Evolutionary conservation across 2,329 filamentous ascomycete species (phyloP), one percentile per base, ranked within the genome.

Genomic region (Penicillium sp.): DNA sequence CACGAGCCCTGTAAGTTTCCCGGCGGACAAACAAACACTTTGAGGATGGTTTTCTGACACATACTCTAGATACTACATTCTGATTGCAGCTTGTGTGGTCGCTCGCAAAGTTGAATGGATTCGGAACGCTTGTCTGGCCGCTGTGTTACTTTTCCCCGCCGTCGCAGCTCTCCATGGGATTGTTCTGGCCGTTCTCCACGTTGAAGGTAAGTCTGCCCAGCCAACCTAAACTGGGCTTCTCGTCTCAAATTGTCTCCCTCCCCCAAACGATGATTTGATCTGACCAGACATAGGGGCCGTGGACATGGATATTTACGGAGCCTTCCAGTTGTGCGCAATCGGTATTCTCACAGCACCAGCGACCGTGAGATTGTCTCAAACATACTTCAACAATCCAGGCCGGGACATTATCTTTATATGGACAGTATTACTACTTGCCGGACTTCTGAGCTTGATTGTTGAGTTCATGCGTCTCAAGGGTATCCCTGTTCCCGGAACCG

Each of bases 221-320:
- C 32, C 6, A 16, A 2, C 2, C 2, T 7, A 13, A 8, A 14
- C 14, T 6, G n/a, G 39, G 7, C 11, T n/a, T 22, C 16, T 22
- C 18, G 3, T 7, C 16, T 14, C 13, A n/a, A 13, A 14, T 7
- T 16, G 11, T 27, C 27, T 13, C 4, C 29, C 5, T 13, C 4
- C 29, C 5, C 14, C 3, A 16, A n/a, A 34, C 29, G 27, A 34
- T 27, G 11, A 40, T 31, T 22, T n/a, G 18, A 27, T 38, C 53
- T 63, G 38, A 63, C 27, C 8, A 3, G 10, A 1, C 55, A 22
- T 53, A 87, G 85, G 75, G 48, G 86, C 83, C 13, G 80, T 88
- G 13, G 86, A 89, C 62, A 83, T 89, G 81, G 86, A 89, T 60
- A 75, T 89, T 3, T 89, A 82, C 53, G 86, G 86, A 1, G 85